A percentile compares a stretch with the other conserved stretches of the same genome.
phyloP scores from a whole-genome alignment of 495 filamentous ascomycete species.

The Aspergillus biplanus region DNA sequence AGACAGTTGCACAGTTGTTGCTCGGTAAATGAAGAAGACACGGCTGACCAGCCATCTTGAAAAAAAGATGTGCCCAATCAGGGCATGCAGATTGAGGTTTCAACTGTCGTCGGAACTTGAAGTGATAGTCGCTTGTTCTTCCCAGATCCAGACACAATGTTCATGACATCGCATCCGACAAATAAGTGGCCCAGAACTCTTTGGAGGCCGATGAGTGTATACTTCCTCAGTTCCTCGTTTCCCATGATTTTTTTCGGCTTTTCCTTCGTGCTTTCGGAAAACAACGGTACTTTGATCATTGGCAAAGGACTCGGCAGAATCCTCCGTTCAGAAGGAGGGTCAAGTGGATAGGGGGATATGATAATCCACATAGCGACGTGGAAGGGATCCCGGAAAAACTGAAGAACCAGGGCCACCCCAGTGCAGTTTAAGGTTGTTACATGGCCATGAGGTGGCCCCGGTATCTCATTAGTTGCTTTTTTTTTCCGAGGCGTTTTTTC shows the following conservation, averaged over 20 bases:
- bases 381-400: slow-evolving; percentile 8
- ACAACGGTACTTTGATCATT: slow-evolving; percentile 14
- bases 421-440: slow-evolving; percentile 26
- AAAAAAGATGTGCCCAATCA: neutral
- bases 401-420: slow-evolving; percentile 3
- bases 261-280: neutral
- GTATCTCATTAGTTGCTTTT: slow-evolving; percentile 5
- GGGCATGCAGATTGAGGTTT: slow-evolving; percentile 5
- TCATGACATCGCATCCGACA: neutral
- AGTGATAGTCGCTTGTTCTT: slow-evolving; percentile 4
- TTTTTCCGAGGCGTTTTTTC: neutral
- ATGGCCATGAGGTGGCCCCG: slow-evolving; percentile 20
- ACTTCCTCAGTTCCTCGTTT: no score
- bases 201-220: no score
- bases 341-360: slow-evolving; percentile 7
- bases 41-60: neutral
- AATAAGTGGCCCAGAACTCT: no score
- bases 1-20: slow-evolving; percentile 15
- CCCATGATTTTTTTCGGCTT: neutral
- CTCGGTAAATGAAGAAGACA: slow-evolving; percentile 6
- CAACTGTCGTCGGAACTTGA: neutral
- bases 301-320: neutral
- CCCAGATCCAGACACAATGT: slow-evolving; percentile 5
- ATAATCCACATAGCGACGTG: slow-evolving; percentile 11
- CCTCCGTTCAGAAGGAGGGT: neutral